phyloP scores from a whole-genome alignment of 257 asterid genomes.

The Solanum pinnatisectum region DNA sequence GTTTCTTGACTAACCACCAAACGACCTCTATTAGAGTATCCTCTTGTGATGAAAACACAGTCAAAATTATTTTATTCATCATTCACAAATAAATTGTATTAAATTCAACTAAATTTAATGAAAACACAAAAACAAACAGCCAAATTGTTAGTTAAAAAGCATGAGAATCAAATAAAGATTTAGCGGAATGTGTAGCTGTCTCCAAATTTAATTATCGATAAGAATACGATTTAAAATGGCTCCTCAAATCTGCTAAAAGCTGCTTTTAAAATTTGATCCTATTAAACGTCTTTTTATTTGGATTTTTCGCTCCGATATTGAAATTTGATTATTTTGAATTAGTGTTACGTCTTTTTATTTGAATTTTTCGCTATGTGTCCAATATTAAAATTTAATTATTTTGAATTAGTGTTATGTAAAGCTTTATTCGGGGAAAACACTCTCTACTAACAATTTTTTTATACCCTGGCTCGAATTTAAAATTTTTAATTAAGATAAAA shows the following conservation, averaged over 20 bases:
- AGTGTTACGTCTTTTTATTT: too few species aligned
- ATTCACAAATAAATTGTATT: not conserved
- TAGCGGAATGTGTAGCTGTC: not conserved
- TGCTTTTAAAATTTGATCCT: not conserved
- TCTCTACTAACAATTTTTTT: too few species aligned
- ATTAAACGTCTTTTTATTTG: too few species aligned
- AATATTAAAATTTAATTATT: too few species aligned
- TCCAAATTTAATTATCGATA: not conserved
- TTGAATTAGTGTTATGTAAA: too few species aligned
- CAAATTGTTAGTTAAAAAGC: not conserved
- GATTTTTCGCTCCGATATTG: too few species aligned
- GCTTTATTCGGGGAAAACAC: rapidly evolving
- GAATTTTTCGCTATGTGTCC: too few species aligned
- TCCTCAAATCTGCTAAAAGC: not conserved
- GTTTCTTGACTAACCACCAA: not conserved
- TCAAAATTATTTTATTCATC: not conserved
- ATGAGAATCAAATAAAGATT: not conserved
- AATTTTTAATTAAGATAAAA: too few species aligned
- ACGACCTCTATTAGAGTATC: not conserved
- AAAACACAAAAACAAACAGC: not conserved
- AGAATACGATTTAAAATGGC: not conserved
- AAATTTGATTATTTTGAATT: too few species aligned
- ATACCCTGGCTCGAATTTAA: rapidly evolving
- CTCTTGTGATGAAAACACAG: not conserved
- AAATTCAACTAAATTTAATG: not conserved